Evolutionary conservation across 257 asterid genomes (phyloP), one percentile per base, ranked within the genome.

Genomic region (Parsonsia alboflavescens): DNA sequence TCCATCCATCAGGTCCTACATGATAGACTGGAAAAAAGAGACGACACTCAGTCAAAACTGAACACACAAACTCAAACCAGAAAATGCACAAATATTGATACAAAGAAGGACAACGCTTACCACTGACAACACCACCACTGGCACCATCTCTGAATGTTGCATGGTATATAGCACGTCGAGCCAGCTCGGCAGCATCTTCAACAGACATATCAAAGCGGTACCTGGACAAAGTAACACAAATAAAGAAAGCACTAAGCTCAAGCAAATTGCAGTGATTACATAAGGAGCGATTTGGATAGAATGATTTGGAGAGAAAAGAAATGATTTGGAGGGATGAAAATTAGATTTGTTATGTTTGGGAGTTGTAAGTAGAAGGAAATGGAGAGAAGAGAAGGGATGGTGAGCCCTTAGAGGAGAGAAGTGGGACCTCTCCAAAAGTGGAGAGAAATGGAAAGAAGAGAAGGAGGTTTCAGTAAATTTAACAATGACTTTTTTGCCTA

Each of bases 71-170:
- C 57, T n/a, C 68, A 50, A 22, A 44, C 30, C 42, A 71, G 9
- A 41, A 44, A 2, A 19, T 19, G 54, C 8, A 71, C 30, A 73
- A 73, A 30, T 21, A 54, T 5, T 41, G 39, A 58, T 2, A 7
- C 26, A n/a, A 53, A 39, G 61, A 7, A 1, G 62, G 7, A 33
- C 39, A n/a, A 36, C 26, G 19, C 45, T 22, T 84, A 91, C 97
- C 96, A 72, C 93, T 86, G 28, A 93, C 97, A 84, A 91, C 92
- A 74, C 96, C 97, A 79, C 96, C 96, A 68, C 97, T 88, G 68
- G 94, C 97, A 69, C 95, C 97, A 80, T 89, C 97, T 79, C 97
- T 93, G 82, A 91, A 91, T 42, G 96, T 91, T 24, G 96, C 97
- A 74, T 90, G 97, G 85, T 91, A 91, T 81, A 91, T 91, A 73